Base-by-base conservation (phyloP, 352 stramenopile species). In the Globisporangium nunn region DNA sequence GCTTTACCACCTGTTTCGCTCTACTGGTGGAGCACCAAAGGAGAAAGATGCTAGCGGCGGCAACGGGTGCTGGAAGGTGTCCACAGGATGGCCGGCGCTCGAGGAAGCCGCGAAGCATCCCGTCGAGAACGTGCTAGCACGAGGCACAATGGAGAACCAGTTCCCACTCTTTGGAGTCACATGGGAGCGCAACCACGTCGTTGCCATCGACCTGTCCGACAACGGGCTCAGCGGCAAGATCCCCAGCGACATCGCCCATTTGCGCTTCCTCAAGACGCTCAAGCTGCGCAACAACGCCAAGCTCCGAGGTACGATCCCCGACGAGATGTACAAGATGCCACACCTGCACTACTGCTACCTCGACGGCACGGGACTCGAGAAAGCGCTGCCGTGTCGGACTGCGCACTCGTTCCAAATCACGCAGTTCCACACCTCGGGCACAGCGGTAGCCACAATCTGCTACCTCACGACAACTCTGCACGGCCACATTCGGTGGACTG, bases 261-360 rank as follows among this genome's bases (percentile, higher is more conserved):
- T 90, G 18, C 66, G 67, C 5, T 78, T 68, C 51, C 67, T 91
- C 28, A 75, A 62, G 49, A 73, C 61, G 12, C 58, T 91, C 46
- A 86, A 87, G 56, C 6, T 90, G n/a, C 62, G 72, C 23, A 66
- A 81, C 28, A 91, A 87, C 39, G 63, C 71, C 4, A 63, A 63
- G 0, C 59, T 91, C 29, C 51, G 65, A 37, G 78, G 75, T 0
- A 14, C 45, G 1, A 43, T 85, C 12, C 67, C 70, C 4, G 6
- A 33, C 0, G 46, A 54, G 18, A 47, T 82, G 33, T 88, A 74
- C 57, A 23, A 56, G 31, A 80, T 87, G 68, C 51, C 62, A 5
- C 68, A 72, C 1, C 57, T 88, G 0, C 79, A 71, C 8, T 86
- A 81, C 54, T 87, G 75, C 63, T 90, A 87, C 45, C 39, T 90